Evolutionary conservation across 2,329 filamentous ascomycete species (phyloP), one percentile per base, ranked within the genome.

Genomic region (Cercospora janseana): DNA sequence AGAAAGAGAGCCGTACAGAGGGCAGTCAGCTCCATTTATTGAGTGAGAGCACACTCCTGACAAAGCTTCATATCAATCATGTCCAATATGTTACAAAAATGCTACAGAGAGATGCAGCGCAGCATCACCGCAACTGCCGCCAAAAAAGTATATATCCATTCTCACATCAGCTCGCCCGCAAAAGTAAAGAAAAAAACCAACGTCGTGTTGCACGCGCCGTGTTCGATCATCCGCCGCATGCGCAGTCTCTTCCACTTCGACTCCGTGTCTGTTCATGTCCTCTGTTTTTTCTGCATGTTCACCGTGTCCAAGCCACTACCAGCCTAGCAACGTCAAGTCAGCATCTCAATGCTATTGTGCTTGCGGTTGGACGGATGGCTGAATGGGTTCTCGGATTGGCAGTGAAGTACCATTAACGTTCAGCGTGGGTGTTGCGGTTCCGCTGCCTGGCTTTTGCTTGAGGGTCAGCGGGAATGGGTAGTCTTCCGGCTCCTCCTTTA

Each of bases 401-500:
- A 57, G 38, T 18, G 52, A 49, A 24, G 56, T 51, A 49, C 56
- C 58, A 48, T 60, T 57, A 20, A 56, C 58, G 35, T 60, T 59
- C 23, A 56, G 43, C 32, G 59, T 61, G 8, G 59, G 59, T 9
- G 54, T 61, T n/a, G 42, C 48, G 8, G 50, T 40, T n/a, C 59
- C 55, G 32, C 54, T 51, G 21, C 48, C 51, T 9, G 35, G 69
- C 70, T 75, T 76, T 34, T 68, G 67, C 69, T 74, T 75, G 52
- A 88, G 75, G 3, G 83, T 87, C 43, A 88, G 77, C 29, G 85
- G 84, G 72, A 86, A 87, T 27, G 81, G 79, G 65, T 85, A 85
- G 60, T 87, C 84, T 63, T 88, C 92, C 0, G 86, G 82, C 61
- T 97, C 93, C 75, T 97, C 93, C 61, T 65, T 57, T 42, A 32